Evolutionary conservation across 768 basidiomycete genomes (phyloP).

Genomic region (Lactarius hatsudake): DNA sequence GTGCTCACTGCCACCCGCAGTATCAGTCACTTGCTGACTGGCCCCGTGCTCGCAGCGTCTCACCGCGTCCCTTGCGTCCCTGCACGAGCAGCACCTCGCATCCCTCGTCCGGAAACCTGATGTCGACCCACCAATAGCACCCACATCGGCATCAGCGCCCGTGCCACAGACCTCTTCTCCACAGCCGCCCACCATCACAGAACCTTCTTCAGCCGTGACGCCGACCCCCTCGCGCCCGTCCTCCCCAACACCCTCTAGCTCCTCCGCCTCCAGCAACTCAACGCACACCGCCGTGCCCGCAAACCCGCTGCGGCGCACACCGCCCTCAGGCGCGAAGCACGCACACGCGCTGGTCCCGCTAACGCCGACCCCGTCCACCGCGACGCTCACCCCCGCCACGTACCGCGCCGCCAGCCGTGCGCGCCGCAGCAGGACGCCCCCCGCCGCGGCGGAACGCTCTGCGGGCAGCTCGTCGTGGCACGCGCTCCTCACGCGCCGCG

Average conservation of each 20-base stretch:
- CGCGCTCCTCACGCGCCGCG: not conserved
- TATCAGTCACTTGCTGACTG: constrained; percentile 26
- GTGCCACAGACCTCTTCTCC: not conserved
- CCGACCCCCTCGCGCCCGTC: constrained; percentile 26
- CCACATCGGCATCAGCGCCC: not conserved
- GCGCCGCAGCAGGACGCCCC: not conserved
- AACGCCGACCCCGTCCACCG: constrained; percentile 4
- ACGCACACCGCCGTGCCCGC: constrained; percentile 27
- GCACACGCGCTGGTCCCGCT: constrained; percentile 5
- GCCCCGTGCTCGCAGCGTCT: constrained; percentile 16
- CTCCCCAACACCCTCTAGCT: constrained; percentile 24
- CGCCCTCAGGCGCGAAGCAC: not conserved
- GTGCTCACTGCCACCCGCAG: constrained; percentile 20
- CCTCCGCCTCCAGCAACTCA: constrained; percentile 25
- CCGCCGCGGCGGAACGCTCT: not conserved
- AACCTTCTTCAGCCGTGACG: constrained; percentile 14
- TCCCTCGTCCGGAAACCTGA: constrained; percentile 3
- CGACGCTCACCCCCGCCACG: not conserved
- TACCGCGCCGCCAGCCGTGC: constrained; percentile 1
- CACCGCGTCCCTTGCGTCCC: constrained; percentile 9
- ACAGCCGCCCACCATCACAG: not conserved
- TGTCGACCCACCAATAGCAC: not conserved
- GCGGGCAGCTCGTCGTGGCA: not conserved
- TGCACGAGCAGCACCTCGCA: constrained; percentile 21
- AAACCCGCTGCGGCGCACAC: constrained; percentile 15